Conservation (phyloP, 1,284 basidiomycete species). For the Ceratobasidium sp. region DNA sequence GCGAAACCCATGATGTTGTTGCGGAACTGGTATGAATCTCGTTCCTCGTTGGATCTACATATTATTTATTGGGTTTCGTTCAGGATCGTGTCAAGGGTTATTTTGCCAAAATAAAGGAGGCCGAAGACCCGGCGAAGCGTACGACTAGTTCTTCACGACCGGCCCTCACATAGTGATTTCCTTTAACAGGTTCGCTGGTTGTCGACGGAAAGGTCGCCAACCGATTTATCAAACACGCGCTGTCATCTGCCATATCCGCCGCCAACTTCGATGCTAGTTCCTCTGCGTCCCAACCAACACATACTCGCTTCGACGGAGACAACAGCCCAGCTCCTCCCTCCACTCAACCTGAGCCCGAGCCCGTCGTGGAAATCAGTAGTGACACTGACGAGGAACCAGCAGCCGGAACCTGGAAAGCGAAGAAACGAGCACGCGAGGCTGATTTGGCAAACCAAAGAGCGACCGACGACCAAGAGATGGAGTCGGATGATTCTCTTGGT, state of each 20-base stretch:
- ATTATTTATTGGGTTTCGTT: not conserved
- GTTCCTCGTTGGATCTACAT: not conserved
- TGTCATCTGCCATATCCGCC: constrained; percentile 62
- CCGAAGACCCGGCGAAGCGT: constrained; percentile 72
- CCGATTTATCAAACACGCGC: constrained; percentile 84
- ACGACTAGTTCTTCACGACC: constrained; percentile 44
- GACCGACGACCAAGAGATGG: constrained; percentile 51
- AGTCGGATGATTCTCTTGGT: constrained; percentile 52
- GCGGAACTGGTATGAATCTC: constrained; percentile 65
- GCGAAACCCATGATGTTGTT: constrained; percentile 67
- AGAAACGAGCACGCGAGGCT: constrained; percentile 55
- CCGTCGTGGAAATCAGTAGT: constrained; percentile 69
- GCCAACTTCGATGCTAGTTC: constrained; percentile 42
- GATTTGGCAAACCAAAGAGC: constrained; percentile 51
- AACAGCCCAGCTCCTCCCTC: constrained; percentile 34
- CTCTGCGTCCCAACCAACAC: constrained; percentile 42
- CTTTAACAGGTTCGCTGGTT: constrained; percentile 55
- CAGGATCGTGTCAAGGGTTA: constrained; percentile 78
- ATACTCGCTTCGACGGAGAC: not conserved
- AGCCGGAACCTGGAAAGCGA: constrained; percentile 53
- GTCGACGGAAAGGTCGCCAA: constrained; percentile 77
- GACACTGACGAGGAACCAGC: constrained; percentile 60
- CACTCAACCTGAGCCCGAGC: constrained; percentile 51
- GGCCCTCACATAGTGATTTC: constrained; percentile 10
- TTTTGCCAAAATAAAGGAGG: constrained; percentile 78